Base-by-base conservation (phyloP, 768 basidiomycete species). In the Phylloporus sp. region DNA sequence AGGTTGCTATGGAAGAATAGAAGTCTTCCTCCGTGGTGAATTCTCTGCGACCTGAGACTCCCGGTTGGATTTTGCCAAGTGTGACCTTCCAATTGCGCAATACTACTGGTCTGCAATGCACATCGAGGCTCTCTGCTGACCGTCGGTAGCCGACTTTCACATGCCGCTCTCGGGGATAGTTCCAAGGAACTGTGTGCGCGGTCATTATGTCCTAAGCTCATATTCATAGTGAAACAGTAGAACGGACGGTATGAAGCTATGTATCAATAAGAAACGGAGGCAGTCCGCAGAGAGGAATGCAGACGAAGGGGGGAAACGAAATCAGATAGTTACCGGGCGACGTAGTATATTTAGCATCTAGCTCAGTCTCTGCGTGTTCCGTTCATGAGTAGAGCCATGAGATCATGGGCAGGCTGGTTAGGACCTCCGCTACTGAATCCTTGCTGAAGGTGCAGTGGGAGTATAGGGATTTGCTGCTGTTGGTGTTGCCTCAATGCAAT, bases 381-480 rank as follows among this genome's bases (percentile, higher is more conserved):
- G 43, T 82, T 84, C 86, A 91, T 82, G 52, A 91, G 76, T 49
- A 91, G 74, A 36, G 88, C 81, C 82, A 91, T 90, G 55, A 91
- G 69, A 61, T 91, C 88, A 51, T 85, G 82, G 35, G 80, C 69
- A 27, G 79, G 77, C 57, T 80, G 81, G 50, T 70, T 79, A 60
- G 69, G 76, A 18, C 71, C 65, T 15, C 69, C 69, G 17, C 71
- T 67, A 40, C 73, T 70, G 20, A 64, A 60, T 23, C 73, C 73
- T 67, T 80, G 82, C 55, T 80, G 84, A 42, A 82, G 70, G 52
- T 85, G 81, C 42, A 77, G 76, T 13, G 75, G 74, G 36, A 75
- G 56, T 52, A 74, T 63, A 39, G 75, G 80, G 20, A 82, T 63
- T 50, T 81, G 81, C 42, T 77, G 79, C 49, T 78, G 67, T 20